These are phyloP conservation scores for Ormosia emarginata DNA, from an alignment of 306 rosid species.

Conservation along the genomic window DNA sequence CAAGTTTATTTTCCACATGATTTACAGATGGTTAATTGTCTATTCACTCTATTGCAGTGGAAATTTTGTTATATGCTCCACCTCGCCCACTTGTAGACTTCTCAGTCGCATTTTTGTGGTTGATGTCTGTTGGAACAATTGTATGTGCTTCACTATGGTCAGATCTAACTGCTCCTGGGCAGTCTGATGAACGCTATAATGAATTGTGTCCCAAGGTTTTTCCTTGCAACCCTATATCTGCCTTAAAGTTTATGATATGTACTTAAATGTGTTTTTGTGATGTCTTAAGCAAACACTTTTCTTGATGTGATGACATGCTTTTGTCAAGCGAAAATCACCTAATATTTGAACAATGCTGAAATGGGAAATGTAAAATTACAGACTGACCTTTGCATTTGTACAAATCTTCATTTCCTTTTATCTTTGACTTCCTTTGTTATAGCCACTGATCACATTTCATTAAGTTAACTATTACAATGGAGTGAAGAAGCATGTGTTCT, in stretches of 20 bases:
- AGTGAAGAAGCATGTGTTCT: not conserved
- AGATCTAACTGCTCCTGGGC: slow-evolving; percentile 57
- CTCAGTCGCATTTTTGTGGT: slow-evolving; percentile 73
- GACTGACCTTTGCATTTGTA: not conserved
- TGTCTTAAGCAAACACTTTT: slow-evolving; percentile 11
- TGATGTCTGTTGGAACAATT: slow-evolving; percentile 86
- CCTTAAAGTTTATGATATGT: slow-evolving; percentile 16
- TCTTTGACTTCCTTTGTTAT: slow-evolving; percentile 8
- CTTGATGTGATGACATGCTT: slow-evolving; percentile 6
- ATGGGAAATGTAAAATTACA: not conserved
- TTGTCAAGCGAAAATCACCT: not conserved
- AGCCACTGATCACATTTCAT: slow-evolving; percentile 2
- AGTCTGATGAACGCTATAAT: slow-evolving; percentile 66
- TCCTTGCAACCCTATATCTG: slow-evolving; percentile 27
- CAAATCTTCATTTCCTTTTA: not conserved
- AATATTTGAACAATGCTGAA: slow-evolving; percentile 14
- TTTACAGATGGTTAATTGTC: slow-evolving; percentile 22
- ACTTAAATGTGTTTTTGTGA: not conserved
- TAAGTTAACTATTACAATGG: not conserved
- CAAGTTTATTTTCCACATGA: slow-evolving; percentile 26
- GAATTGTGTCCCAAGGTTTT: slow-evolving; percentile 83
- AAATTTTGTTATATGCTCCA: slow-evolving; percentile 82
- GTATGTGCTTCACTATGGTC: slow-evolving; percentile 78
- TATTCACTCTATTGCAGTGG: slow-evolving; percentile 64
- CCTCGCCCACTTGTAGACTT: slow-evolving; percentile 73